Evolutionary conservation across 441 rosid genomes (phyloP).

Genomic region (Viola pubescens): DNA sequence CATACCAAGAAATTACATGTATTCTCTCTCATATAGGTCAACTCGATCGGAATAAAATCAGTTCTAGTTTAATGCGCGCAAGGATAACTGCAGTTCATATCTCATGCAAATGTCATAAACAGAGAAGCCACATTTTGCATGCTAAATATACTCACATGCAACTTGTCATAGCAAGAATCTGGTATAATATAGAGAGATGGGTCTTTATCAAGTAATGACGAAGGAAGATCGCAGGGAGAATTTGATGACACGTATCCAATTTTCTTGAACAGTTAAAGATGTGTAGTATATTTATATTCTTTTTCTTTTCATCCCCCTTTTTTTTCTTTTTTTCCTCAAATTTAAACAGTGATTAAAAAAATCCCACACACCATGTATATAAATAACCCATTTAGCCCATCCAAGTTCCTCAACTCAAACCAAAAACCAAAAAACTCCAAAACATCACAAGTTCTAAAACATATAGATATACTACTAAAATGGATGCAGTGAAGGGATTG

Average conservation of each 20-base stretch:
- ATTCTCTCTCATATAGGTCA: no score
- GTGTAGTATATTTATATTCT: no score
- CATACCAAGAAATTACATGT: no score
- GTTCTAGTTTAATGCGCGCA: no score
- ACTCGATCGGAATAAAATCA: no score
- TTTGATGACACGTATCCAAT: neutral
- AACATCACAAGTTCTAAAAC: neutral
- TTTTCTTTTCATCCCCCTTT: no score
- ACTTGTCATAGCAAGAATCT: neutral
- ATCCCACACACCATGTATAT: constrained; percentile 11
- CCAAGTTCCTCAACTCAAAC: constrained; percentile 11
- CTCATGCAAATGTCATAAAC: neutral
- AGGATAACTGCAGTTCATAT: no score
- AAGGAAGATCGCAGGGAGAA: constrained; percentile 9
- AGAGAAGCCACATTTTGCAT: neutral
- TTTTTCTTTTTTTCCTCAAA: no score
- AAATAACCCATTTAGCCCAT: constrained; percentile 16
- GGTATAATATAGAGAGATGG: neutral
- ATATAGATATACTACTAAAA: neutral
- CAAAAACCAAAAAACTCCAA: neutral
- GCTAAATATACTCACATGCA: neutral
- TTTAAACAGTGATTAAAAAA: neutral
- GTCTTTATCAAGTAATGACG: constrained; percentile 10
- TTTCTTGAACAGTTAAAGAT: no score
- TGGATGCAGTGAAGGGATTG: constrained; percentile 33